These are phyloP conservation scores for Zygoascus bituminiphila DNA, from an alignment of 805 yeast species.

Conservation along the genomic window DNA sequence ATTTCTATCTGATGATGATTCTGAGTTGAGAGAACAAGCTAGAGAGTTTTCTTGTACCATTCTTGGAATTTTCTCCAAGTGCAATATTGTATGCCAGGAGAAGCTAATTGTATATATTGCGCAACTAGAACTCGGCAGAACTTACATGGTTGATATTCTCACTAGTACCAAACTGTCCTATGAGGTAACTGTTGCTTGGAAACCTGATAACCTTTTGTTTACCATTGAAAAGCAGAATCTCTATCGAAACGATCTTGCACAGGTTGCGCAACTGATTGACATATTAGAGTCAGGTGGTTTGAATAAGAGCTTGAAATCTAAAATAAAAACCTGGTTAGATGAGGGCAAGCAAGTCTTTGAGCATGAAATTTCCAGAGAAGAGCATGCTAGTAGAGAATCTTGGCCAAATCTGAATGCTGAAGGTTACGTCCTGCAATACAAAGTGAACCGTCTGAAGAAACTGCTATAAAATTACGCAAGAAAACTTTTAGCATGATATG, in stretches of 20 bases:
- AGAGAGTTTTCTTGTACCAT: slow-evolving; percentile 34
- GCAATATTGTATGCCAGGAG: slow-evolving; percentile 31
- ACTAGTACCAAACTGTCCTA: slow-evolving; percentile 4
- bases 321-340: slow-evolving; percentile 4
- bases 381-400: neutral
- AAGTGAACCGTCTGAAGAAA: neutral
- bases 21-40: slow-evolving; percentile 43
- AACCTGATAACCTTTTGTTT: slow-evolving; percentile 40
- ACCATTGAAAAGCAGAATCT: slow-evolving; percentile 61
- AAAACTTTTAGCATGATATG: neutral
- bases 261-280: slow-evolving; percentile 8
- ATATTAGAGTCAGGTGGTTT: neutral
- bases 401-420: slow-evolving; percentile 5
- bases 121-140: neutral
- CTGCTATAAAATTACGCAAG: neutral
- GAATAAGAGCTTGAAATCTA: neutral
- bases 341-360: neutral
- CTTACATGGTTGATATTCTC: neutral
- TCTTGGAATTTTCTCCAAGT: slow-evolving; percentile 21
- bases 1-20: slow-evolving; percentile 54
- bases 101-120: neutral
- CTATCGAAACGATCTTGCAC: slow-evolving; percentile 44
- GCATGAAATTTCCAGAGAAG: neutral
- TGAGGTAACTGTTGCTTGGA: slow-evolving; percentile 20
- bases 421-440: slow-evolving; percentile 1